These are phyloP conservation scores for Didymella pinodella DNA, from an alignment of 2,329 filamentous ascomycete species.

Conservation along the genomic window DNA sequence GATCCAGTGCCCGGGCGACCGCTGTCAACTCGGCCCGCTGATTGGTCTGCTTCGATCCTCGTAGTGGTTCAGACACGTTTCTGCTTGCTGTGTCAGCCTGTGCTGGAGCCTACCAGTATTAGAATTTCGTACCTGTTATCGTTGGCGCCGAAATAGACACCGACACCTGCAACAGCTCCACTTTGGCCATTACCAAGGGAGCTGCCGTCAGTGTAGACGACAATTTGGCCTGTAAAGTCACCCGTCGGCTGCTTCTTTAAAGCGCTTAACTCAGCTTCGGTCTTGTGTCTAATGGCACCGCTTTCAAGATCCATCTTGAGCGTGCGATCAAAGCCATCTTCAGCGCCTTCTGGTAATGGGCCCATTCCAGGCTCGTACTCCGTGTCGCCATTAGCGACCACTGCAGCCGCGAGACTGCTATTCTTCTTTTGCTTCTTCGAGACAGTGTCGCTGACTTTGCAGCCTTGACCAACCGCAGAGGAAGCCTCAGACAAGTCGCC, in stretches of 20 bases:
- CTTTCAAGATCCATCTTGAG: conserved; percentile 63
- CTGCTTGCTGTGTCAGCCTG: conserved; percentile 48
- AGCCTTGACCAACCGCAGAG: conserved; percentile 27
- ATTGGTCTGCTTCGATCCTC: conserved; percentile 83
- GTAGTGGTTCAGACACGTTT: conserved; percentile 78
- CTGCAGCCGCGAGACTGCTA: conserved; percentile 26
- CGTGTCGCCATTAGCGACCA: conserved; percentile 25
- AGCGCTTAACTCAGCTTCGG: conserved; percentile 55
- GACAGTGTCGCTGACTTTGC: conserved; percentile 29
- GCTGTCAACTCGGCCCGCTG: conserved; percentile 95
- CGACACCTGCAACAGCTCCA: conserved; percentile 66
- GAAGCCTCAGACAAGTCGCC: conserved; percentile 41
- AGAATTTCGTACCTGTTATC: conserved; percentile 59
- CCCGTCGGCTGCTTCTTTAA: conserved; percentile 58
- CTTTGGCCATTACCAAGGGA: conserved; percentile 65
- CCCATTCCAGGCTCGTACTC: conserved; percentile 60
- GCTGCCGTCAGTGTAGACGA: conserved; percentile 71
- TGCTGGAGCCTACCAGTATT: background rate
- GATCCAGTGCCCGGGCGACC: conserved; percentile 81
- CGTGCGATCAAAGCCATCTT: conserved; percentile 69
- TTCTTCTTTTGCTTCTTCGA: conserved; percentile 52
- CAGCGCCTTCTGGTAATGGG: conserved; percentile 62
- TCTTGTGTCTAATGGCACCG: conserved; percentile 65
- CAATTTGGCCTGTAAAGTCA: conserved; percentile 58
- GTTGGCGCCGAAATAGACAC: conserved; percentile 69